A percentile compares a stretch with the other conserved stretches of the same genome.
These are phyloP conservation scores for Oryza longistaminata DNA, from an alignment of 176 grass and related monocot species.

Conservation along the genomic window DNA sequence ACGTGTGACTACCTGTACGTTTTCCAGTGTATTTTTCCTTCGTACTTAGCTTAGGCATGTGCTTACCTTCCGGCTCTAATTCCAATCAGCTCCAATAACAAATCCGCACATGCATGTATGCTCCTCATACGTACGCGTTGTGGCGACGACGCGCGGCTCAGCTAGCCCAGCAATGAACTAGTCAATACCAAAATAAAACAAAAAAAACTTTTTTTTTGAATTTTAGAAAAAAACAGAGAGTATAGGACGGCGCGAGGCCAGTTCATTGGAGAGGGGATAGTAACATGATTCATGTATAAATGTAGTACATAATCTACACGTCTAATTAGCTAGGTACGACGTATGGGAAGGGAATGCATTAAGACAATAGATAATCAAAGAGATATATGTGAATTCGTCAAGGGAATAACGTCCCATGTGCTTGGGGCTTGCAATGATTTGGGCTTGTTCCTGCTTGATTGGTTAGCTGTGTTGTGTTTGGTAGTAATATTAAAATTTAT, in stretches of 20 bases:
- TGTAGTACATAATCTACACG: background rate
- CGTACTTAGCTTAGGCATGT: slow-evolving; percentile 27
- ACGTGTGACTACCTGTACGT: slow-evolving; percentile 31
- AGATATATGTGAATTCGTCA: background rate
- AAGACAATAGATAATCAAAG: background rate
- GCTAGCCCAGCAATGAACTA: background rate
- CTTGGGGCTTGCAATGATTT: slow-evolving; percentile 31
- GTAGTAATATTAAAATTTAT: background rate
- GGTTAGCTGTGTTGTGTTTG: background rate
- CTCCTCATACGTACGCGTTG: background rate
- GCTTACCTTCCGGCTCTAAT: slow-evolving; percentile 30
- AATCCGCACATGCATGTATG: background rate
- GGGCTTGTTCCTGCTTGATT: background rate
- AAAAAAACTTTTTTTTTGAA: background rate
- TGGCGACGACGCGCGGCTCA: slow-evolving; percentile 6
- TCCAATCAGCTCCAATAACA: background rate
- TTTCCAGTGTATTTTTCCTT: background rate
- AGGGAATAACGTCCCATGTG: slow-evolving; percentile 37
- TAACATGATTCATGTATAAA: slow-evolving; percentile 10
- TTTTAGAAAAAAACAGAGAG: too few species aligned
- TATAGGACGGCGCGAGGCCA: slow-evolving; percentile 13
- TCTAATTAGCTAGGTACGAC: background rate
- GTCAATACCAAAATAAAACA: background rate
- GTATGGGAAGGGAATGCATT: background rate
- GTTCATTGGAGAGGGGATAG: background rate